These are phyloP conservation scores for Capsicum baccatum DNA, from an alignment of 257 asterid species.

Conservation along the genomic window DNA sequence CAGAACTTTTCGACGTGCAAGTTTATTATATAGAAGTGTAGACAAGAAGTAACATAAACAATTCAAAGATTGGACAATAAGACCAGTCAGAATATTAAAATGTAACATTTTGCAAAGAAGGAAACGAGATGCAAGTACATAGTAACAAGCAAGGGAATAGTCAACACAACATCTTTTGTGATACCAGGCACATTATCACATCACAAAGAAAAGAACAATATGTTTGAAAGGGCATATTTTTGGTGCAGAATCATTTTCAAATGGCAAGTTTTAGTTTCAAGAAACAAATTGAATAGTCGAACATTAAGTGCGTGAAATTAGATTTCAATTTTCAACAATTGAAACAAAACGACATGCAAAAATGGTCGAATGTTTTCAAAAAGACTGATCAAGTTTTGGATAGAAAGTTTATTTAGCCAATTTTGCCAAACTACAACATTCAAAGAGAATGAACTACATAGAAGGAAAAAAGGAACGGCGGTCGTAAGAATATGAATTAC, in stretches of 20 bases:
- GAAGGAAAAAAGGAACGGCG: neutral
- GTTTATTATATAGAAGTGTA: too few species aligned
- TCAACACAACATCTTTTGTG: neutral
- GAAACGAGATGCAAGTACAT: neutral
- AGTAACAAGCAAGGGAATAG: neutral
- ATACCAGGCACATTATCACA: neutral
- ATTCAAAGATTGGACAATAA: neutral
- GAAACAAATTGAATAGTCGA: too few species aligned
- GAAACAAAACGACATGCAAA: too few species aligned
- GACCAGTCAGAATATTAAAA: neutral
- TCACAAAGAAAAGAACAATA: neutral
- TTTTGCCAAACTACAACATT: neutral
- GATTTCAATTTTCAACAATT: too few species aligned
- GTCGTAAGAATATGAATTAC: slow-evolving; percentile 36
- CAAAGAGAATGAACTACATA: neutral
- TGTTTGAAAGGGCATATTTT: too few species aligned
- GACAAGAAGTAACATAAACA: neutral
- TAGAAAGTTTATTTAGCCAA: neutral
- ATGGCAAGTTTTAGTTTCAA: too few species aligned
- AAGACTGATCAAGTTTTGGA: too few species aligned
- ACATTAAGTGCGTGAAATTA: too few species aligned
- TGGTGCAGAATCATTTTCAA: too few species aligned
- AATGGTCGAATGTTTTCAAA: too few species aligned
- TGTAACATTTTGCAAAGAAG: neutral
- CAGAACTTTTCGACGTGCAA: too few species aligned